Percentiles rank a stretch among this genome's conserved stretches.
phyloP scores from a whole-genome alignment of 371 early-diverging fungal genomes.

The Rhizopus microsporus region DNA sequence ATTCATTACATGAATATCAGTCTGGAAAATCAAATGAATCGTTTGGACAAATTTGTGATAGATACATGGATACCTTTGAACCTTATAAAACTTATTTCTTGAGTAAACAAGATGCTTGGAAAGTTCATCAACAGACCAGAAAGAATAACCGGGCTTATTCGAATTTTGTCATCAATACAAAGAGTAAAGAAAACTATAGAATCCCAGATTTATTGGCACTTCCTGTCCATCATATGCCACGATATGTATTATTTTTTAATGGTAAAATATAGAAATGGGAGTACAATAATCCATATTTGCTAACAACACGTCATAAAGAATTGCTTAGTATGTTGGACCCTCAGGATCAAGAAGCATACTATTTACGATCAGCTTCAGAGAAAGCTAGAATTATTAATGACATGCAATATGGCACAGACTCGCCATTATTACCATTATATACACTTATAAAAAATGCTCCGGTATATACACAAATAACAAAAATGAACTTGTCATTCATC shows the following conservation, averaged over 20 bases:
- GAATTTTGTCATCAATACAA: conserved; percentile 20
- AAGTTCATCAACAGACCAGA: conserved; percentile 17
- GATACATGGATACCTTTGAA: conserved; percentile 19
- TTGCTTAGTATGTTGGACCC: conserved; percentile 10
- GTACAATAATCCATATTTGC: not conserved
- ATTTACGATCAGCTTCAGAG: conserved; percentile 10
- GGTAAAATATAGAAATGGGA: conserved; percentile 9
- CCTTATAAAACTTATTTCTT: conserved; percentile 27
- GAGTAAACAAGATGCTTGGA: conserved; percentile 12
- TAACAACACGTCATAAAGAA: conserved; percentile 4
- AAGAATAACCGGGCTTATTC: conserved; percentile 20
- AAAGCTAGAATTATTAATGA: conserved; percentile 18
- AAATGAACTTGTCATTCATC: not conserved
- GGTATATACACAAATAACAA: conserved; percentile 23
- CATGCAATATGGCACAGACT: conserved; percentile 35
- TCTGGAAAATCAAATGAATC: conserved; percentile 11
- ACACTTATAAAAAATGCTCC: conserved; percentile 43
- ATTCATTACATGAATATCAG: conserved; percentile 15
- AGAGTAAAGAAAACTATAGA: conserved; percentile 10
- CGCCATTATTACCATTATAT: conserved; percentile 26
- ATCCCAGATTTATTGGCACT: conserved; percentile 24
- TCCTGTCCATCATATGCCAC: conserved; percentile 30
- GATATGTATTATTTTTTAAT: conserved; percentile 22
- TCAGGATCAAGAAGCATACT: conserved; percentile 15
- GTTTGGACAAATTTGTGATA: conserved; percentile 26